Conservation (phyloP, 2,329 filamentous ascomycete genomes). For the Didymella pomorum region DNA sequence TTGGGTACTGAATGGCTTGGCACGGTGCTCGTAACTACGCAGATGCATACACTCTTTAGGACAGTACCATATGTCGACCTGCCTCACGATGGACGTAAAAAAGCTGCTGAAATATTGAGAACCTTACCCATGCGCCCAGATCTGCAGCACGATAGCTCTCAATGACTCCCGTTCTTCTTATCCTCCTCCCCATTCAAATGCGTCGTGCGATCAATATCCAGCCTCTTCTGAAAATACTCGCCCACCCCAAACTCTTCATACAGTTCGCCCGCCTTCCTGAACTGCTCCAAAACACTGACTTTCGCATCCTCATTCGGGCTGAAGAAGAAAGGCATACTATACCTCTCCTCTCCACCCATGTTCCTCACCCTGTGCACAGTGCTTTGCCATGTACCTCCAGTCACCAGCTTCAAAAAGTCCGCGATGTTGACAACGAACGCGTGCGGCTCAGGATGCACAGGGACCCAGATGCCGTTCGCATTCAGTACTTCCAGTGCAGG, state of each 20-base stretch:
- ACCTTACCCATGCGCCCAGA: background rate
- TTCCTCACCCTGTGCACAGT: conserved; percentile 55
- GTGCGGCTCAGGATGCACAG: conserved; percentile 46
- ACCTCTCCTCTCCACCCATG: conserved; percentile 49
- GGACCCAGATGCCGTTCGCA: conserved; percentile 53
- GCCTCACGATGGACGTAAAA: background rate
- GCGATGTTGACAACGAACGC: conserved; percentile 55
- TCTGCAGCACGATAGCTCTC: background rate
- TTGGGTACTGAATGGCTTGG: no score
- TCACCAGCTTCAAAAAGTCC: conserved; percentile 53
- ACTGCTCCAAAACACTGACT: conserved; percentile 41
- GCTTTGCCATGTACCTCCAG: conserved; percentile 51
- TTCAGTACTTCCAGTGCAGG: conserved; percentile 54
- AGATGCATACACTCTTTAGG: no score
- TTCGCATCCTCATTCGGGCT: conserved; percentile 48
- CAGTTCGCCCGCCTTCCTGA: conserved; percentile 34
- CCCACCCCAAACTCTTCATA: conserved; percentile 45
- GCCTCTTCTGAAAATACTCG: conserved; percentile 45
- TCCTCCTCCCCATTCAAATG: conserved; percentile 35
- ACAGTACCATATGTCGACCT: background rate
- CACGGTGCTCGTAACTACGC: no score
- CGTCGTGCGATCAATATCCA: conserved; percentile 45
- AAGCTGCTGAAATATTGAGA: background rate
- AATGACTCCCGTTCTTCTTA: background rate
- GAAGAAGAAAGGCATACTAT: conserved; percentile 54